Evolutionary conservation across 768 basidiomycete species (phyloP).

Genomic region (Phylloporus sp.): DNA sequence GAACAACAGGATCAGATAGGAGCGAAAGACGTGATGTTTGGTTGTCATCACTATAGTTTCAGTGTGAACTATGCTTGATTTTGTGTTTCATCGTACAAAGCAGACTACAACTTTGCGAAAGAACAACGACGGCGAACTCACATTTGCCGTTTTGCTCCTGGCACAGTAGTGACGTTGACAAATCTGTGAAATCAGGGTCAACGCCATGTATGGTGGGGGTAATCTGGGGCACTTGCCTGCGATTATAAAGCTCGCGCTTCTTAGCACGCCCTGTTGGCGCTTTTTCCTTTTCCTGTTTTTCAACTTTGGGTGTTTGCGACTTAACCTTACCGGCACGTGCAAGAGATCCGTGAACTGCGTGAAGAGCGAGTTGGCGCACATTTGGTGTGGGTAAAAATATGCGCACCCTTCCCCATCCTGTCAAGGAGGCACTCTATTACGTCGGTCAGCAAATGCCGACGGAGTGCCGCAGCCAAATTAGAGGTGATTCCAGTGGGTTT

Average conservation of each 20-base stretch:
- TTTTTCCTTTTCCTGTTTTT: conserved; percentile 99
- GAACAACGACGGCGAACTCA: conserved; percentile 51
- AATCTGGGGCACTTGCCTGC: conserved; percentile 55
- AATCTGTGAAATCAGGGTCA: conserved; percentile 45
- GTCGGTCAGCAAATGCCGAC: conserved; percentile 29
- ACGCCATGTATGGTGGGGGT: no score
- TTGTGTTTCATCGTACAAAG: conserved; percentile 25
- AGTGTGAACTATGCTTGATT: conserved; percentile 95
- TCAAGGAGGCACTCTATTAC: conserved; percentile 46
- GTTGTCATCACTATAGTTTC: conserved; percentile 82
- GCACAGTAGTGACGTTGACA: conserved; percentile 86
- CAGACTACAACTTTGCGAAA: conserved; percentile 23
- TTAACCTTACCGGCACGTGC: conserved; percentile 99
- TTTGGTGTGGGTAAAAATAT: conserved; percentile 1
- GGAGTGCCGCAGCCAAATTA: not conserved
- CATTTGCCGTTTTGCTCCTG: conserved; percentile 92
- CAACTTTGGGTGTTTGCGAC: conserved; percentile 96
- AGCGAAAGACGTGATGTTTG: conserved; percentile 97
- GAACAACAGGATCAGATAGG: conserved; percentile 80
- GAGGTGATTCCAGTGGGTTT: no score
- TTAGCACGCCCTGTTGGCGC: conserved; percentile 93
- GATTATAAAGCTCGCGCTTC: conserved; percentile 92
- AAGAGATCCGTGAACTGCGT: conserved; percentile 94
- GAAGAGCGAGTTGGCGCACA: not conserved
- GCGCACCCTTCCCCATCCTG: conserved; percentile 71